These are phyloP conservation scores for Candida sp. DNA, from an alignment of 1,139 yeast genomes.

Conservation along the genomic window DNA sequence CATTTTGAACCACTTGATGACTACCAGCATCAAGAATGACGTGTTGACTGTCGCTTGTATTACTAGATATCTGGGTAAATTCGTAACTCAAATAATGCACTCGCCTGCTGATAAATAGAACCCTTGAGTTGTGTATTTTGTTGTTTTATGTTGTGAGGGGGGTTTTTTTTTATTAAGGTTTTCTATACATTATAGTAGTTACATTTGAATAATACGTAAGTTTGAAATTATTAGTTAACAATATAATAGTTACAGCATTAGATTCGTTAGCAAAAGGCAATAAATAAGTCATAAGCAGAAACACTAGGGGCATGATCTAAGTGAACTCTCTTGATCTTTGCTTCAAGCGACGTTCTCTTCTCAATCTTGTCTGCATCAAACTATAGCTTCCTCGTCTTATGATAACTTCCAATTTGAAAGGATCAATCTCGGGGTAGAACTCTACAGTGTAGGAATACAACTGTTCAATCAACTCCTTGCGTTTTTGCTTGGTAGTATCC, in stretches of 20 bases:
- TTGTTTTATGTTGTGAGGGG: not conserved
- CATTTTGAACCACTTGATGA: conserved; percentile 91
- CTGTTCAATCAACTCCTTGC: conserved; percentile 53
- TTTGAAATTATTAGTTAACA: not conserved
- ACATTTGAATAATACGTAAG: not conserved
- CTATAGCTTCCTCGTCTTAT: conserved; percentile 81
- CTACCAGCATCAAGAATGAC: conserved; percentile 92
- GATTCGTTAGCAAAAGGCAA: not conserved
- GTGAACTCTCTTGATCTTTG: conserved; percentile 2
- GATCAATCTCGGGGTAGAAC: conserved; percentile 54
- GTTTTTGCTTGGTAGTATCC: conserved; percentile 61
- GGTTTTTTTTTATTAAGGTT: too few relatives aligned
- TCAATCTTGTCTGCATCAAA: conserved; percentile 77
- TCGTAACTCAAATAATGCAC: conserved; percentile 90
- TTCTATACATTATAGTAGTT: not conserved
- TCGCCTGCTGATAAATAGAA: conserved; percentile 68
- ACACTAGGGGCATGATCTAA: not conserved
- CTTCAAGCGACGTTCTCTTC: conserved; percentile 60
- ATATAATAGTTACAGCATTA: not conserved
- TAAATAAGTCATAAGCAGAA: not conserved
- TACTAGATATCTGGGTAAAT: conserved; percentile 87
- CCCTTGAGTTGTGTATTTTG: not conserved
- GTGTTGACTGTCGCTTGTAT: conserved; percentile 89
- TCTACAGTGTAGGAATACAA: conserved; percentile 50
- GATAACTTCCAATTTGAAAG: conserved; percentile 64